Evolutionary conservation across 345 rosid species (phyloP).

Genomic region (Lepidium didymum): DNA sequence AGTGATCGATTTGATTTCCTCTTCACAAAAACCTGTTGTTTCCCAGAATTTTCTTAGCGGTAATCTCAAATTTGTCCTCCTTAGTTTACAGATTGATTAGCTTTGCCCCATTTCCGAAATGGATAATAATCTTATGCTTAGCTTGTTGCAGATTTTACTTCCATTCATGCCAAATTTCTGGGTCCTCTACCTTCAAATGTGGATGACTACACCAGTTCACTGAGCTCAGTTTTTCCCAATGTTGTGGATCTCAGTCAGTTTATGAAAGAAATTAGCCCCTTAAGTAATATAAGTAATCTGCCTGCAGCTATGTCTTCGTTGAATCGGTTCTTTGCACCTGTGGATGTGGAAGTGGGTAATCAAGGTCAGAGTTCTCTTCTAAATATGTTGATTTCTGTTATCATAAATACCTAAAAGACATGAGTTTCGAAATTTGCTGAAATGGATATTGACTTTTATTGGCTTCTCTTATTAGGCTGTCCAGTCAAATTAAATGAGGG

Average conservation of each 20-base stretch:
- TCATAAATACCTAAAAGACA: not conserved
- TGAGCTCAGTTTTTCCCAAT: constrained; percentile 46
- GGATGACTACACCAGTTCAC: constrained; percentile 53
- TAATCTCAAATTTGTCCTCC: constrained; percentile 28
- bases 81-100: not conserved
- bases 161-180: constrained; percentile 65
- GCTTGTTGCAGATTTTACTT: constrained; percentile 58
- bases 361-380: constrained; percentile 44
- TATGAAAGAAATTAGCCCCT: constrained; percentile 53
- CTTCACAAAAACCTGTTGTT: constrained; percentile 80
- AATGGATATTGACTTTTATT: not conserved
- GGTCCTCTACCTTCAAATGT: constrained; percentile 64
- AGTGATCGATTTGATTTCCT: constrained; percentile 81
- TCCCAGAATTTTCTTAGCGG: constrained; percentile 78
- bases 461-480: constrained; percentile 17
- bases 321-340: constrained; percentile 48
- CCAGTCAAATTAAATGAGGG: constrained; percentile 24
- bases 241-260: constrained; percentile 66
- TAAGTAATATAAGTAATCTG: constrained; percentile 38
- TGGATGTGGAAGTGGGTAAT: constrained; percentile 56
- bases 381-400: not conserved
- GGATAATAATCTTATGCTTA: not conserved
- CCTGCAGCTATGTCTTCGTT: constrained; percentile 47
- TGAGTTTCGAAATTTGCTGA: not conserved
- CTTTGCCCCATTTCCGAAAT: not conserved